Evolutionary conservation across 148 eudicot species (phyloP).

Genomic region (Rhododendron simsii): DNA sequence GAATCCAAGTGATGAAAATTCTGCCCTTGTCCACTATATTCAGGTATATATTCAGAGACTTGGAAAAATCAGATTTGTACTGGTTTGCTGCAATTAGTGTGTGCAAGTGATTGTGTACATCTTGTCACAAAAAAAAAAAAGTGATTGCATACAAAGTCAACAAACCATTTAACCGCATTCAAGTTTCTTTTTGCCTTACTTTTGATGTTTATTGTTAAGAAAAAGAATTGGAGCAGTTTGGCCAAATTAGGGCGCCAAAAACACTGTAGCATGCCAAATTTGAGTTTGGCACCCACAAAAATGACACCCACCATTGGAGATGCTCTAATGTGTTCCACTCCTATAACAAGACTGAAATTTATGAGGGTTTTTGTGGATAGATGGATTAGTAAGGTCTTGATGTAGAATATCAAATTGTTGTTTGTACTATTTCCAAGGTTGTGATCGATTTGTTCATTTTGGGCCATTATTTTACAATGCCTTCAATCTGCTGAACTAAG

Average conservation of each 20-base stretch:
- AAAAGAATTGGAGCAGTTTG: too few relatives aligned
- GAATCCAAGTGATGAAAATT: slow-evolving; percentile 91
- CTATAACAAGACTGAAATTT: slow-evolving; percentile 1
- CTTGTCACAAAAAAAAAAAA: too few relatives aligned
- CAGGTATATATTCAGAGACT: slow-evolving; percentile 44
- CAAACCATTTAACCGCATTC: not conserved
- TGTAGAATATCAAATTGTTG: not conserved
- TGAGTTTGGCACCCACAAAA: too few relatives aligned
- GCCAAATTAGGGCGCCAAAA: too few relatives aligned
- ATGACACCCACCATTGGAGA: too few relatives aligned
- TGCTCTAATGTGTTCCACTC: not conserved
- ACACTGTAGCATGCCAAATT: too few relatives aligned
- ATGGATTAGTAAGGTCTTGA: not conserved
- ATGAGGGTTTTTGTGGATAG: not conserved
- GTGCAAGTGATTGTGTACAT: not conserved
- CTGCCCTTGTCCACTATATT: slow-evolving; percentile 87
- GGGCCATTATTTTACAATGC: not conserved
- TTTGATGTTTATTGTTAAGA: not conserved
- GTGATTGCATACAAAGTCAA: not conserved
- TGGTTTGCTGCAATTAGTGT: not conserved
- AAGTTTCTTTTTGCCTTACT: not conserved
- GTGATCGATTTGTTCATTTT: not conserved
- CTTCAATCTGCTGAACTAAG: not conserved
- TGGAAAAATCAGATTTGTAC: not conserved
- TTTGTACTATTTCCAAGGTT: not conserved